phyloP scores from a whole-genome alignment of 2,329 filamentous ascomycete species.

The Aspergillus proliferans region DNA sequence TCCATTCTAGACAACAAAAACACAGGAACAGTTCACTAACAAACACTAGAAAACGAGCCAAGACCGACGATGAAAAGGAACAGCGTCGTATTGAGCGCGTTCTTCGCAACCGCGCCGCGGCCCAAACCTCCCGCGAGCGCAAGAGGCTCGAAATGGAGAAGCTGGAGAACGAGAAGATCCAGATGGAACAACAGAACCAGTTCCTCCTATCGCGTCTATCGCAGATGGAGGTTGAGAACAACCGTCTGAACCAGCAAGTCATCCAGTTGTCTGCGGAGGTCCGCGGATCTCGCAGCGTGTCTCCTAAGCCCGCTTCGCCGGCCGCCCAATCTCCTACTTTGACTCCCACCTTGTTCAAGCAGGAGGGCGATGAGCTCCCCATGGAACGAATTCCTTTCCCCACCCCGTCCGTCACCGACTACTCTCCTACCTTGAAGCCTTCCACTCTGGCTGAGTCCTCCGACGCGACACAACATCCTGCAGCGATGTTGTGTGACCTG shows the following conservation, averaged over 20 bases:
- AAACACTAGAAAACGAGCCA: constrained; percentile 73
- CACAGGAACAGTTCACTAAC: constrained; percentile 6
- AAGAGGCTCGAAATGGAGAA: constrained; percentile 86
- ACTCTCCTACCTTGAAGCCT: constrained; percentile 35
- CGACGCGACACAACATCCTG: constrained; percentile 99
- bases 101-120: constrained; percentile 88
- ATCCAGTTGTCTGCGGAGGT: constrained; percentile 45
- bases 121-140: constrained; percentile 91
- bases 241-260: constrained; percentile 45
- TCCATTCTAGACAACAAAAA: constrained; percentile 1
- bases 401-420: constrained; percentile 32
- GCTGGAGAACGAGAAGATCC: constrained; percentile 59
- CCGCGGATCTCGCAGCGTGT: constrained; percentile 33
- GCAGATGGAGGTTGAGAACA: constrained; percentile 53
- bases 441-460: constrained; percentile 53
- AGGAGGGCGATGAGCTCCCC: constrained; percentile 37
- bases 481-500: constrained; percentile 99
- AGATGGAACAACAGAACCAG: constrained; percentile 65
- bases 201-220: constrained; percentile 60
- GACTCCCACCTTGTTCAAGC: constrained; percentile 38
- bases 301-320: constrained; percentile 32
- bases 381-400: constrained; percentile 37
- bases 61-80: constrained; percentile 98
- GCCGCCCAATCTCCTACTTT: constrained; percentile 33
- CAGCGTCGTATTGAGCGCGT: constrained; percentile 96